Evolutionary conservation across 179 eudicot genomes (phyloP), one percentile per base, ranked within the genome.

Genomic region (Carnegiea gigantea): DNA sequence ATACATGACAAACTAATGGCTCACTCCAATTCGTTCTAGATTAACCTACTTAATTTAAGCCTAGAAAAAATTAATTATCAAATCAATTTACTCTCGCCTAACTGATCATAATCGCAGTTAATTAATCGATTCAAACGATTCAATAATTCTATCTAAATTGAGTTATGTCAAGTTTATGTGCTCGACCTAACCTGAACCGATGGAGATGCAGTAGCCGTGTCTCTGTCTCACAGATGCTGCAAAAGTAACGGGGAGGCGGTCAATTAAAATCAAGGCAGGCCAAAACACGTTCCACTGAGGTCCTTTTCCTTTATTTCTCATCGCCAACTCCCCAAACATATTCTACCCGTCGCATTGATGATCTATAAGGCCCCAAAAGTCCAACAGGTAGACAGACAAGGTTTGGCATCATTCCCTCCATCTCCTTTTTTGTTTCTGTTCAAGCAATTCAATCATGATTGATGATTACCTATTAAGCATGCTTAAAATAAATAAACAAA

Each of bases 401-500:
- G 62, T 67, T 67, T 23, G 68, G 68, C n/a, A 23, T 62, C 38
- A 38, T 67, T 67, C 38, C 38, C 17, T 28, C 26, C 71, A 67
- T 23, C 33, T 17, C 40, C 40, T 67, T 28, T 28, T 62, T 62
- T 62, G 15, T n/a, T n/a, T 5, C 21, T 17, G 44, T 40, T 40
- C 49, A 30, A 51, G 51, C 60, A 79, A 68, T 53, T 71, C n/a
- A 53, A 79, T 79, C 70, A 53, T 59, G 49, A 21, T 60, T 59
- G 20, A 67, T 67, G 40, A 67, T 62, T 62, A 24, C 10, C 68
- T 62, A 2, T 67, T 6, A 12, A 28, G 71, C 71, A 28, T 67
- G 71, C 71, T 67, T 28, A 67, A 67, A 11, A 2, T 57, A 4
- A 40, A 7, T 40, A 4, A 40, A 40, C 8, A 4, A 40, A 40